Percentiles rank a stretch among this genome's conserved stretches.
Evolutionary conservation across 139 green algal species (phyloP).

Genomic region (Micractinium conductrix): DNA sequence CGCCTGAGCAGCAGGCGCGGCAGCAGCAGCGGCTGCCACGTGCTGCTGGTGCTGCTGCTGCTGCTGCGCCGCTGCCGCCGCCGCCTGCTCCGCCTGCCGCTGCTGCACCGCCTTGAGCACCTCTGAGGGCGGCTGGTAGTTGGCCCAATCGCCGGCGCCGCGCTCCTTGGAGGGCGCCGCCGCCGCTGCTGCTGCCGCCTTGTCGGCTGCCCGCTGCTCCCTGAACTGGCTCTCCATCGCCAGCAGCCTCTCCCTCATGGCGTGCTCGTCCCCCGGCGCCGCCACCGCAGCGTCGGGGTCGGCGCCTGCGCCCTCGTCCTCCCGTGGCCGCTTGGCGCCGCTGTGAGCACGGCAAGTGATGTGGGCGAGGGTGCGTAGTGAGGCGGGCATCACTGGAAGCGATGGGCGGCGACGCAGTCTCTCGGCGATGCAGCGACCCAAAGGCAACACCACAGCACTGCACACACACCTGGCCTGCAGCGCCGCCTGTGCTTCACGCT

Average conservation of each 20-base stretch:
- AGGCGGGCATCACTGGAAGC: background rate
- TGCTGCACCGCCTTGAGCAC: slow-evolving; percentile 47
- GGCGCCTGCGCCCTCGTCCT: background rate
- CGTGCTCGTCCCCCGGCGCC: background rate
- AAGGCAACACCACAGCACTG: background rate
- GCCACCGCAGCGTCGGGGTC: slow-evolving; percentile 6
- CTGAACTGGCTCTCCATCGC: slow-evolving; percentile 23
- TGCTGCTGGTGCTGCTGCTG: too few relatives aligned
- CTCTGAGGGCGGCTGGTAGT: slow-evolving; percentile 57
- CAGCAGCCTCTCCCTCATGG: slow-evolving; percentile 20
- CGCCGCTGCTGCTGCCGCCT: background rate
- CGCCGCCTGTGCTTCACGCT: background rate
- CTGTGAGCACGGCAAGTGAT: background rate
- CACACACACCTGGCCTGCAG: background rate
- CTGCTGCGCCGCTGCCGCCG: slow-evolving; percentile 8
- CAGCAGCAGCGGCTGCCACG: background rate
- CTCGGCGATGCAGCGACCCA: background rate
- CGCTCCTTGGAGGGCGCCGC: slow-evolving; percentile 25
- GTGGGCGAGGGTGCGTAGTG: background rate
- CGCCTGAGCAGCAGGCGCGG: slow-evolving; percentile 5
- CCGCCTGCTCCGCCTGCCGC: slow-evolving; percentile 18
- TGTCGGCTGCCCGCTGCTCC: background rate
- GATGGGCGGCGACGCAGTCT: background rate
- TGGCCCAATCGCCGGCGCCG: slow-evolving; percentile 57
- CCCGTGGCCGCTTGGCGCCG: slow-evolving; percentile 4